Conservation (phyloP, 2,329 filamentous ascomycete genomes). For the Cladosporium sp. region DNA sequence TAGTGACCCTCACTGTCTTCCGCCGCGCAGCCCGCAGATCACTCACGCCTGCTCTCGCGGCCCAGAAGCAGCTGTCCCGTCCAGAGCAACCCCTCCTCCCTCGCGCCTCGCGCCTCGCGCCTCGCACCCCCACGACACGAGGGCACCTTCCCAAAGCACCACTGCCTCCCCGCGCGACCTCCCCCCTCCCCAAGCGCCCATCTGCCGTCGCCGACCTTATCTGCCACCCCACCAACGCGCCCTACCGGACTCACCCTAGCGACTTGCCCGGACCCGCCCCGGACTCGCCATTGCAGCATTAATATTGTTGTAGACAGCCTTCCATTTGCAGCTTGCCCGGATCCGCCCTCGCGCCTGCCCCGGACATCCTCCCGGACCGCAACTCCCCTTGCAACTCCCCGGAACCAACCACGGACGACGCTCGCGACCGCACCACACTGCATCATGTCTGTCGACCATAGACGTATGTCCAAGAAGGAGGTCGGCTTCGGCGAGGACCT, state of each 20-base stretch:
- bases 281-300: constrained; percentile 1
- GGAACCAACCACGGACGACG: neutral
- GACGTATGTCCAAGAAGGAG: constrained; percentile 6
- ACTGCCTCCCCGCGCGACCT: neutral
- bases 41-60: neutral
- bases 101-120: neutral
- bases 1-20: constrained; percentile 5
- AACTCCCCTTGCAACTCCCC: neutral
- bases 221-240: neutral
- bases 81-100: constrained; percentile 1
- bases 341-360: neutral
- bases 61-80: constrained; percentile 2
- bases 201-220: neutral
- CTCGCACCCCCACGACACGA: neutral
- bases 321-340: constrained; percentile 5
- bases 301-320: neutral
- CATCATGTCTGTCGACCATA: constrained; percentile 6
- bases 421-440: neutral
- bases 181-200: constrained; percentile 5
- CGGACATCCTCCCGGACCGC: neutral
- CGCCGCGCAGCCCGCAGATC: neutral
- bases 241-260: no score
- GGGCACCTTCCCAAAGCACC: constrained; percentile 4
- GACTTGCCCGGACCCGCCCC: neutral
- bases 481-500: constrained; percentile 9